Evolutionary conservation across 2,329 filamentous ascomycete species (phyloP).

Genomic region (Cercospora beticola): DNA sequence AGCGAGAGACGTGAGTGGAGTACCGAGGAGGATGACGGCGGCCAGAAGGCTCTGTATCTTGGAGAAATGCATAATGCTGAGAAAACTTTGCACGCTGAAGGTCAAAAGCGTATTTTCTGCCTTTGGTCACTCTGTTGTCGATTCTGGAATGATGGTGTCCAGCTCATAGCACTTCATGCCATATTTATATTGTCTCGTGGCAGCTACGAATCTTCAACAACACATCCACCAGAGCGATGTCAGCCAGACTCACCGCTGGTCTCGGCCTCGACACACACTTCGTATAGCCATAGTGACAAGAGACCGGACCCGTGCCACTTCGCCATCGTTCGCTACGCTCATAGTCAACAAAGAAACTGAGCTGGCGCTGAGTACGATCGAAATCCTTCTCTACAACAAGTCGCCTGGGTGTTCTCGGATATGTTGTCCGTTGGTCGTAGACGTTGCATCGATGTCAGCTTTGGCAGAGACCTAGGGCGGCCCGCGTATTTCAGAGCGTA

Average conservation of each 20-base stretch:
- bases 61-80: not conserved
- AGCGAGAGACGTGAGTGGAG: not conserved
- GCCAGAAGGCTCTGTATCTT: not conserved
- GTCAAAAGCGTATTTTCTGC: too few species aligned
- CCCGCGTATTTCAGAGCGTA: not conserved
- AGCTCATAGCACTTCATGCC: not conserved
- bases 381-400: not conserved
- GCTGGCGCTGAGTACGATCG: not conserved
- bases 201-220: not conserved
- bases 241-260: not conserved
- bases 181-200: not conserved
- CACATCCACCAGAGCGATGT: not conserved
- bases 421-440: not conserved
- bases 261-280: not conserved
- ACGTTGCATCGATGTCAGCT: conserved; percentile 1
- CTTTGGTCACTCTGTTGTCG: not conserved
- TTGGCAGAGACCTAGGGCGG: not conserved
- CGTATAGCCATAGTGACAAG: not conserved
- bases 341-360: not conserved
- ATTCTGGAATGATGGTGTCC: not conserved
- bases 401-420: not conserved
- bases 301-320: not conserved
- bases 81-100: not conserved
- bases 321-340: not conserved
- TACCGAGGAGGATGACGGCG: not conserved